Conservation (phyloP, 1,139 yeast genomes). For the Pichia sp. region DNA sequence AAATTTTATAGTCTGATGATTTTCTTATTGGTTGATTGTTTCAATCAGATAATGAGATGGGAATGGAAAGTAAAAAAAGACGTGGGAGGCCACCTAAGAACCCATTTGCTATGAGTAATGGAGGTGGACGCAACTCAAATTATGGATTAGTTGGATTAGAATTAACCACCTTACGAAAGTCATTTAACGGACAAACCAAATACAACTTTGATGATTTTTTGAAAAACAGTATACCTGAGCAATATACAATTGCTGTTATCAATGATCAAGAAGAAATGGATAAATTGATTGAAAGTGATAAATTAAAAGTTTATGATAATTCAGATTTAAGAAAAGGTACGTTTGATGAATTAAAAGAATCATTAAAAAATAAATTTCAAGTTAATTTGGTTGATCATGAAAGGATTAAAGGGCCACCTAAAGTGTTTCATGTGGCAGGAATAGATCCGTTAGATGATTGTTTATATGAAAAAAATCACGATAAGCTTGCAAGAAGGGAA, state of each 20-base stretch:
- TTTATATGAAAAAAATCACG: conserved; percentile 28
- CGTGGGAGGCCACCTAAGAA: neutral
- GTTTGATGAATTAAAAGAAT: conserved; percentile 14
- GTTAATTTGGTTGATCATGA: conserved; percentile 14
- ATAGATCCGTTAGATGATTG: conserved; percentile 22
- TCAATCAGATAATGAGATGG: neutral
- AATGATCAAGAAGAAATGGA: conserved; percentile 7
- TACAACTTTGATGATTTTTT: conserved; percentile 27
- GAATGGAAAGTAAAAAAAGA: neutral
- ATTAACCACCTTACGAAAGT: conserved; percentile 5
- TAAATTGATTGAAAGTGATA: neutral
- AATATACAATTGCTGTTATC: conserved; percentile 19
- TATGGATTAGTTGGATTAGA: conserved; percentile 10
- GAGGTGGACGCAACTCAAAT: neutral
- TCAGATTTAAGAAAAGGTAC: neutral
- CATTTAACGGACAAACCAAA: conserved; percentile 9
- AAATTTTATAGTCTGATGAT: neutral
- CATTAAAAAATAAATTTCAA: conserved; percentile 3
- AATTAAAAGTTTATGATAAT: neutral
- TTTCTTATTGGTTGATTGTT: neutral
- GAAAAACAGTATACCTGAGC: conserved; percentile 20
- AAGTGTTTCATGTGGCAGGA: neutral
- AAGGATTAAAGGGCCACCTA: conserved; percentile 3
- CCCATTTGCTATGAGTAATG: neutral
- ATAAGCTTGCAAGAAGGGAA: conserved; percentile 44